A percentile compares a stretch with the other conserved stretches of the same genome.
phyloP scores from a whole-genome alignment of 805 yeast genomes.

The Yamadazyma phyllophila region DNA sequence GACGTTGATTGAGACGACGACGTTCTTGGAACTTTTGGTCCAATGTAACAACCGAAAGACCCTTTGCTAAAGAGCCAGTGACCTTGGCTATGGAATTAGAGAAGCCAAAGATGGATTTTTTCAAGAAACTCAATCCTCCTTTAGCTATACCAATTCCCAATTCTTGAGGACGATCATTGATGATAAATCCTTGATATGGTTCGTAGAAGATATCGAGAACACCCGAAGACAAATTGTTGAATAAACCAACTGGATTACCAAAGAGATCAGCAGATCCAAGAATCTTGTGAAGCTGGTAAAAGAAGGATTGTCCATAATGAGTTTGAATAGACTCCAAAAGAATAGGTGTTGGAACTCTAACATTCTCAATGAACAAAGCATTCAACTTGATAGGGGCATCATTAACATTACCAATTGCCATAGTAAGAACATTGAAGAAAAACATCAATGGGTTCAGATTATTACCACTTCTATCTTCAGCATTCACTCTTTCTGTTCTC shows the following conservation, averaged over 20 bases:
- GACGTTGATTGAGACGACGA: constrained; percentile 68
- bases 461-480: constrained; percentile 52
- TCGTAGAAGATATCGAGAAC: constrained; percentile 95
- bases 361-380: constrained; percentile 83
- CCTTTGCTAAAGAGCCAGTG: constrained; percentile 93
- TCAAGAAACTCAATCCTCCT: constrained; percentile 91
- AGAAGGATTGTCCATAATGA: constrained; percentile 89
- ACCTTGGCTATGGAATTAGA: constrained; percentile 91
- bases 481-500: constrained; percentile 75
- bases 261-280: constrained; percentile 94
- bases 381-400: constrained; percentile 93
- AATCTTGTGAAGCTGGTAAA: constrained; percentile 88
- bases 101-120: constrained; percentile 91
- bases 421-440: constrained; percentile 80
- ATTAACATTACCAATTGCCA: constrained; percentile 96
- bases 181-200: constrained; percentile 92
- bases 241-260: constrained; percentile 96
- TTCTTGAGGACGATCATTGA: constrained; percentile 95
- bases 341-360: constrained; percentile 79
- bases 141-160: constrained; percentile 93
- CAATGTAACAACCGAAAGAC: constrained; percentile 85
- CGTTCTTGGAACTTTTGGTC: constrained; percentile 81
- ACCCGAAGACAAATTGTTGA: constrained; percentile 91
- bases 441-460: constrained; percentile 69
- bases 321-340: constrained; percentile 68